These are phyloP conservation scores for Gaillardinia entomophila DNA, from an alignment of 805 yeast species.

Conservation along the genomic window DNA sequence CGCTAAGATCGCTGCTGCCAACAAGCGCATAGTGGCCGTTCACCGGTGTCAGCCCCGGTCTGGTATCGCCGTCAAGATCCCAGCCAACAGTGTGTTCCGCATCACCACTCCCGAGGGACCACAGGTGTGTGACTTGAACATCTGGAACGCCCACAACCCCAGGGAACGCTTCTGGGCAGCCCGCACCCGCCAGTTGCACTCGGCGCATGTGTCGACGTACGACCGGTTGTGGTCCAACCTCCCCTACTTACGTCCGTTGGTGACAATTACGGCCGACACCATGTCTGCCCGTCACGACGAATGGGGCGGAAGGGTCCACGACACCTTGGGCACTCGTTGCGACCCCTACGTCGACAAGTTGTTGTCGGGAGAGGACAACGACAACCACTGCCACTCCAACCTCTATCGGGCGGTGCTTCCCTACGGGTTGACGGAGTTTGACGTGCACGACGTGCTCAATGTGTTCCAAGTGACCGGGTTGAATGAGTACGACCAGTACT, in stretches of 20 bases:
- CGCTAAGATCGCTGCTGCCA: constrained; percentile 36
- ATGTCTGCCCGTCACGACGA: constrained; percentile 52
- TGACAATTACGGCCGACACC: constrained; percentile 59
- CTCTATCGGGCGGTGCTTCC: constrained; percentile 55
- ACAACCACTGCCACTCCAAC: constrained; percentile 64
- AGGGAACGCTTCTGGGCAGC: constrained; percentile 68
- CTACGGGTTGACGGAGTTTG: constrained; percentile 56
- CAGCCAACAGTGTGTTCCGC: constrained; percentile 53
- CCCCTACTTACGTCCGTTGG: constrained; percentile 60
- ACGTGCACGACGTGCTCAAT: constrained; percentile 64
- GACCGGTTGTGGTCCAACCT: constrained; percentile 63
- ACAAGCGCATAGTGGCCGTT: constrained; percentile 37
- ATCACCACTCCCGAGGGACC: constrained; percentile 65
- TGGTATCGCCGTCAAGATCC: constrained; percentile 60
- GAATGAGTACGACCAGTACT: constrained; percentile 59
- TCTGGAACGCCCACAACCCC: constrained; percentile 57
- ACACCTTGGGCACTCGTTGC: constrained; percentile 62
- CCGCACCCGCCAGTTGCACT: constrained; percentile 59
- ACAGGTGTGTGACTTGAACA: constrained; percentile 64
- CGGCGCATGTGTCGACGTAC: constrained; percentile 54
- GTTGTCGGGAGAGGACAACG: constrained; percentile 59
- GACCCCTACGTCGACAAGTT: constrained; percentile 65
- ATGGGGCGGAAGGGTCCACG: constrained; percentile 63
- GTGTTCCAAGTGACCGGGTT: constrained; percentile 67
- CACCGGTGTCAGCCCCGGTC: constrained; percentile 48